Evolutionary conservation across 1,284 basidiomycete genomes (phyloP), one percentile per base, ranked within the genome.

Genomic region (Salmacisia buchloeana): DNA sequence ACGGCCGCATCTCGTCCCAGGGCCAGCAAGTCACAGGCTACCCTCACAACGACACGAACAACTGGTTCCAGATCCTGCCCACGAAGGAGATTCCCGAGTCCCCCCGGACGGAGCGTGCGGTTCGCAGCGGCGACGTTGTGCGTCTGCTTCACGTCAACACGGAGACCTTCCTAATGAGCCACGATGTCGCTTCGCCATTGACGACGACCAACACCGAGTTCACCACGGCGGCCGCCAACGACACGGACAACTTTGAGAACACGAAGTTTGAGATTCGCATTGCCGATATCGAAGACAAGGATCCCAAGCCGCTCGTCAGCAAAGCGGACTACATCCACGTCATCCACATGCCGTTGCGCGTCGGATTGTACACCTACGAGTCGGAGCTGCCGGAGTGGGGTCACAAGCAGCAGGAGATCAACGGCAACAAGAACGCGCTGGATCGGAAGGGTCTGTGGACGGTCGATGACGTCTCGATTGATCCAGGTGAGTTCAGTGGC

Each of bases 21-120:
- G 94, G 92, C 18, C 96, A 97, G 82, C 96, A 98, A 81, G 96
- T 99, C 34, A 98, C 96, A n/a, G 94, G 90, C 46, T 97, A 97
- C 81, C 90, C 87, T 0, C 89, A 93, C 80, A 87, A 90, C 62
- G 93, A 96, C 80, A 86, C 87, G 66, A 97, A 98, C 84, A 99
- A 97, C 82, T 75, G 89, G 75, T 99, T 96, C 96, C 89, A 93
- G 81, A 85, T 99, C 69, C 84, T 97, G 63, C 94, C 96, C 1
- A 96, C 93, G 33, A 92, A 90, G 76, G 63, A 71, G 13, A 85
- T 97, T 59, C 94, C 90, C 59, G 68, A 76, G 5, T 89, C 92
- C 34, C 65, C 69, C 64, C 92, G 92, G 25, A 88, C 90, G 31
- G 93, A 90, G 23, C 88, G 93, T 56, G 85, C 91, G 63, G 91